Evolutionary conservation across 2,329 filamentous ascomycete genomes (phyloP).

Genomic region (Lachnellula arida): DNA sequence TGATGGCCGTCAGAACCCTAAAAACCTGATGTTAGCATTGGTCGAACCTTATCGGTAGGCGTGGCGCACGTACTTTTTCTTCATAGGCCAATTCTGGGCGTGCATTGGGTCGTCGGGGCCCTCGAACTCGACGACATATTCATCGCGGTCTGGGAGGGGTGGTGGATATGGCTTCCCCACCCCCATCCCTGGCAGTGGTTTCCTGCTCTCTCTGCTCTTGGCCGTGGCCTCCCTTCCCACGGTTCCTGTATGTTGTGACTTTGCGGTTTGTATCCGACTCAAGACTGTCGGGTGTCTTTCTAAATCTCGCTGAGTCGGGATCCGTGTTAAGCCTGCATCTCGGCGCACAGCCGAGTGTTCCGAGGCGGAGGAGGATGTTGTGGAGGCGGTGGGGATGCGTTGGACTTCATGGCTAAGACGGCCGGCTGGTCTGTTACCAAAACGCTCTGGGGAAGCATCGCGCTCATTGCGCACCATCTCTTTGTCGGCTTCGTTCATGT

Average conservation of each 20-base stretch:
- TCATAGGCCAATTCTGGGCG: constrained; percentile 79
- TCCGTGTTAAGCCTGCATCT: constrained; percentile 49
- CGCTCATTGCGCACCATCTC: constrained; percentile 38
- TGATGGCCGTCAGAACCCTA: constrained; percentile 57
- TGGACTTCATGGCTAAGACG: constrained; percentile 51
- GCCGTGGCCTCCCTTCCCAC: constrained; percentile 51
- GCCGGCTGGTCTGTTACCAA: constrained; percentile 21
- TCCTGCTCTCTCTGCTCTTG: constrained; percentile 47
- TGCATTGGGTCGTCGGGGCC: constrained; percentile 79
- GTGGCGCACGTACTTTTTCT: constrained; percentile 60
- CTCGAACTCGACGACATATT: constrained; percentile 82
- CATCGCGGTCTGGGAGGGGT: constrained; percentile 61
- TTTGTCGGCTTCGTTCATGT: constrained; percentile 28
- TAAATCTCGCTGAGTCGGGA: constrained; percentile 62
- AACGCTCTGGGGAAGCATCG: constrained; percentile 44
- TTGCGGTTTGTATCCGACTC: constrained; percentile 65
- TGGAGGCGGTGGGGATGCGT: constrained; percentile 51
- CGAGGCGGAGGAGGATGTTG: constrained; percentile 45
- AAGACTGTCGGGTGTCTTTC: constrained; percentile 66
- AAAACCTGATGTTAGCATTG: constrained; percentile 26
- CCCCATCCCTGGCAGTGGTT: constrained; percentile 64
- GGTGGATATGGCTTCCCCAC: constrained; percentile 72
- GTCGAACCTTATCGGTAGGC: constrained; percentile 16
- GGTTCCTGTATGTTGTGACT: constrained; percentile 70
- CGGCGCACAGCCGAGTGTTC: constrained; percentile 34